phyloP scores from a whole-genome alignment of 2,329 filamentous ascomycete species.

The Aspergillus quadrilineatus region DNA sequence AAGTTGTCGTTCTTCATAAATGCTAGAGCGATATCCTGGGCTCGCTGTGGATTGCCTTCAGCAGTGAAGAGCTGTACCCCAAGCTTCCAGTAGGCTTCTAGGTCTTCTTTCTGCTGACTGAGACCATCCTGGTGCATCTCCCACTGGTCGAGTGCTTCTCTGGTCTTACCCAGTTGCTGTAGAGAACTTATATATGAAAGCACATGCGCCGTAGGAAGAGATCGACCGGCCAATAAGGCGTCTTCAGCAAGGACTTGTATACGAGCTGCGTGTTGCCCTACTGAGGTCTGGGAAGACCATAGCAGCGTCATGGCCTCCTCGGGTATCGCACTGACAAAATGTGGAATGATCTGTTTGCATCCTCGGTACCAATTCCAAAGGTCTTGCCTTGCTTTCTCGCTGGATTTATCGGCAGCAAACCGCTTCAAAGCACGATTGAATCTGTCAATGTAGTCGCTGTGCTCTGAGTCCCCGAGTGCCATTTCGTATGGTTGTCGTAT shows the following conservation, averaged over 20 bases:
- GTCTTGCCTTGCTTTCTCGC: conserved; percentile 34
- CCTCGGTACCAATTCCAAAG: conserved; percentile 53
- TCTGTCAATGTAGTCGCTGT: conserved; percentile 40
- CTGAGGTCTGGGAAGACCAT: conserved; percentile 58
- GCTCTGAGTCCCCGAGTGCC: conserved; percentile 30
- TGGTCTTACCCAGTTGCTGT: conserved; percentile 61
- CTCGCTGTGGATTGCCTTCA: conserved; percentile 47
- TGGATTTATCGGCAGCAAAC: conserved; percentile 28
- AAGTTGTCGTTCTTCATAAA: conserved; percentile 46
- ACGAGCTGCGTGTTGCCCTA: conserved; percentile 57
- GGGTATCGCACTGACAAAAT: conserved; percentile 58
- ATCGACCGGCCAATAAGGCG: conserved; percentile 59
- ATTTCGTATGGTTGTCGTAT: conserved; percentile 32
- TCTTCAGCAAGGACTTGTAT: conserved; percentile 64
- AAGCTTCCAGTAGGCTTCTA: conserved; percentile 46
- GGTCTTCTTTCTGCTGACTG: conserved; percentile 43
- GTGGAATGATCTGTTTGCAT: conserved; percentile 48
- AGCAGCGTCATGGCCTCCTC: conserved; percentile 62
- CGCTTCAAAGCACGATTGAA: conserved; percentile 42
- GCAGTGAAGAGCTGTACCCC: conserved; percentile 54
- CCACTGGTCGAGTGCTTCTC: conserved; percentile 64
- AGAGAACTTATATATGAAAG: conserved; percentile 68
- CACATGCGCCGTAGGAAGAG: conserved; percentile 58
- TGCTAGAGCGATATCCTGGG: conserved; percentile 50
- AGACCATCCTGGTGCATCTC: conserved; percentile 57